phyloP scores from a whole-genome alignment of 495 filamentous ascomycete genomes.

The Penicillium simplicissimum region DNA sequence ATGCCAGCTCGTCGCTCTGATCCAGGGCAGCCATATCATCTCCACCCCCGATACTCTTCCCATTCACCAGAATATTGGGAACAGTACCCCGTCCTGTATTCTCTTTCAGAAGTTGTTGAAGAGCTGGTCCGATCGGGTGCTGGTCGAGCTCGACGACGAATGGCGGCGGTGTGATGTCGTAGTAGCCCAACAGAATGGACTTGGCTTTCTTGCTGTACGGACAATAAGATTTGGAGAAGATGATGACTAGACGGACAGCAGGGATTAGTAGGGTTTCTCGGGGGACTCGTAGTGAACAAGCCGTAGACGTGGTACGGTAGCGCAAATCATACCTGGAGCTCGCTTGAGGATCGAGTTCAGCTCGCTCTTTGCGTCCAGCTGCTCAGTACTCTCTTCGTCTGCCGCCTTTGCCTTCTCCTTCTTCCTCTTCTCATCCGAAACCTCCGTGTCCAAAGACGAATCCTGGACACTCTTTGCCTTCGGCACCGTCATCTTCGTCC shows the following conservation, averaged over 20 bases:
- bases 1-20: conserved; percentile 62
- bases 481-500: conserved; percentile 60
- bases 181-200: conserved; percentile 73
- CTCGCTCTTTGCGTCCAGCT: conserved; percentile 52
- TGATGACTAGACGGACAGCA: conserved; percentile 62
- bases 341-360: conserved; percentile 77
- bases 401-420: conserved; percentile 20
- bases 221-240: conserved; percentile 95
- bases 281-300: not conserved
- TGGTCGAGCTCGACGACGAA: conserved; percentile 89
- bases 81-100: conserved; percentile 83
- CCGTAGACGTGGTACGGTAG: not conserved
- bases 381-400: conserved; percentile 22
- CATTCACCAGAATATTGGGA: conserved; percentile 87
- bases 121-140: conserved; percentile 66
- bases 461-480: conserved; percentile 37
- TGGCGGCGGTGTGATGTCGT: conserved; percentile 77
- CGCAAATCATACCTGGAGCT: conserved; percentile 64
- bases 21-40: conserved; percentile 82
- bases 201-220: conserved; percentile 83
- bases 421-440: conserved; percentile 21
- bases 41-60: conserved; percentile 85
- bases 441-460: not conserved
- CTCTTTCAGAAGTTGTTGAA: conserved; percentile 68
- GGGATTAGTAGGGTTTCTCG: conserved; percentile 18